Base-by-base conservation (phyloP, 2,329 filamentous ascomycete species). In the Hymenoscyphus fraxineus region DNA sequence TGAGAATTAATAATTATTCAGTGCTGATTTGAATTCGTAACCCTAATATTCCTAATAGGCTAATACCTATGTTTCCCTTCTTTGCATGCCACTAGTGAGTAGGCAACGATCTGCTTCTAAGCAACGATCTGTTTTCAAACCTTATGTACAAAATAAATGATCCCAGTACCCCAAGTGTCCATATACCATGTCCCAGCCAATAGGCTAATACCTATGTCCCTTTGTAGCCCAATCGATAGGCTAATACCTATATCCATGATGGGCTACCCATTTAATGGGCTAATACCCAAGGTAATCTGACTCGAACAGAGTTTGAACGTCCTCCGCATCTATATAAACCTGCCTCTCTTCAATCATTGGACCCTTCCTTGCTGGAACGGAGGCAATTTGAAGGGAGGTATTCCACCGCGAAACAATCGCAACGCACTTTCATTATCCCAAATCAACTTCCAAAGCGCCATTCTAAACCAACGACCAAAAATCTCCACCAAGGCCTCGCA, bases 141-240 rank as follows among this genome's bases (percentile, higher is more conserved):
- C 6, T 35, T 35, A 35, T 35, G 35, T 35, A 35, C 35, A 35
- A 35, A 35, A 7, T 35, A 35, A 35, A 27, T 10, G 9, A 10
- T 35, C 35, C 35, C 35, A 35, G 35, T 35, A 9, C 35, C 35
- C 35, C 35, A 35, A 7, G 35, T 10, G 35, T 35, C 35, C 2
- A 35, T 35, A 35, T 35, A 35, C 35, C 35, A 55, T 39, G 32
- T 35, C 12, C n/a, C 56, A 58, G 9, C 38, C 31, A 38, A 22
- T 40, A 40, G 58, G 58, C 58, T 41, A 59, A 40, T 40, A 59
- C 38, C 22, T 27, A 41, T 59, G n/a, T 59, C 39, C 15, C n/a
- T 31, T 2, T 27, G 35, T 10, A 57, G 35, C 31, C n/a, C 56
- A 58, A n/a, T 32, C 31, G 19, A 22, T 40, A 40, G 58, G 58